Conservation (phyloP, 345 rosid genomes). For the Gossypium mustelinum region DNA sequence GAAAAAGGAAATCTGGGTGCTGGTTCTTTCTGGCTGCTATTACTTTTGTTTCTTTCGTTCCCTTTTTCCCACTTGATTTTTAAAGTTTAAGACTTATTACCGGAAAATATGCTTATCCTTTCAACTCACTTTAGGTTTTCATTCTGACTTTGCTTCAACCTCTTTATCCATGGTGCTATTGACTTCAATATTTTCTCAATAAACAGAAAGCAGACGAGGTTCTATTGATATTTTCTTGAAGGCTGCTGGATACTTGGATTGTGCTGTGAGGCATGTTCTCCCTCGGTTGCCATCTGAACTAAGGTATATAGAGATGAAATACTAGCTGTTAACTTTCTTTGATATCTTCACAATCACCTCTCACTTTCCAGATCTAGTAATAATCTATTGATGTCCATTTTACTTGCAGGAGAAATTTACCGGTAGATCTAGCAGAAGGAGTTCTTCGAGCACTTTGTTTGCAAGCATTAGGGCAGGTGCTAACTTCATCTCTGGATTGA, state of each 20-base stretch:
- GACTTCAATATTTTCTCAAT: slow-evolving; percentile 15
- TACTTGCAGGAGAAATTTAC: slow-evolving; percentile 67
- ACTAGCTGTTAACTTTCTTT: slow-evolving; percentile 5
- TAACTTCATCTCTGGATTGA: slow-evolving; percentile 22
- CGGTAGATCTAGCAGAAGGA: slow-evolving; percentile 91
- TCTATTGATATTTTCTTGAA: slow-evolving; percentile 85
- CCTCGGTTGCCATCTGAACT: slow-evolving; percentile 72
- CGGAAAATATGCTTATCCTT: not conserved
- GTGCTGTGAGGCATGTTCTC: slow-evolving; percentile 82
- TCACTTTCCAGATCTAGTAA: not conserved
- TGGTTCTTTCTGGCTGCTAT: slow-evolving; percentile 7
- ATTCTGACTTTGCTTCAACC: not conserved
- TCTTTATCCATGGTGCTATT: not conserved
- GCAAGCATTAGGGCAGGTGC: slow-evolving; percentile 96
- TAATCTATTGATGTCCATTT: slow-evolving; percentile 17
- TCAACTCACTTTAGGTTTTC: not conserved
- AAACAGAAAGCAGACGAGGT: slow-evolving; percentile 75
- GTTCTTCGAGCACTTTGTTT: slow-evolving; percentile 87
- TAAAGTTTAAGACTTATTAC: not conserved
- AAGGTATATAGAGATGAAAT: slow-evolving; percentile 45
- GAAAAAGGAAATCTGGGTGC: not conserved
- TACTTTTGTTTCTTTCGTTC: not conserved
- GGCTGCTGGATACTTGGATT: slow-evolving; percentile 96
- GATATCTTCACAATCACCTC: slow-evolving; percentile 8
- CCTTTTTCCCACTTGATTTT: not conserved